Percentiles rank a stretch among this genome's conserved stretches.
Conservation (phyloP, 345 rosid genomes). For the Kernera saxatilis region DNA sequence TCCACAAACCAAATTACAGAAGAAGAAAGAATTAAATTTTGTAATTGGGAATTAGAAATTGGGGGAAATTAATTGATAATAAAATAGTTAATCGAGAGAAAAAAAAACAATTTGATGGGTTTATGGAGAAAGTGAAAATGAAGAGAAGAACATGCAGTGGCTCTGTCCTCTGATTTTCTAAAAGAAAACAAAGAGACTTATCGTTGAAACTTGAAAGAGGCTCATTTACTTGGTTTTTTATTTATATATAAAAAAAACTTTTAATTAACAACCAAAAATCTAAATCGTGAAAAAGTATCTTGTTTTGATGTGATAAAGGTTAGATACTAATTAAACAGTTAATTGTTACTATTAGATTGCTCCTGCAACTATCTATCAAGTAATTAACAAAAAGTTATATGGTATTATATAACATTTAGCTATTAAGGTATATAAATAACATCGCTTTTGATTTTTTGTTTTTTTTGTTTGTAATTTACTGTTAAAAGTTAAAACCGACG, state of each 20-base stretch:
- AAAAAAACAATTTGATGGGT: not conserved
- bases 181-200: constrained; percentile 20
- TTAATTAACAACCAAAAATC: not conserved
- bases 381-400: not conserved
- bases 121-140: constrained; percentile 5
- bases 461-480: not conserved
- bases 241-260: not conserved
- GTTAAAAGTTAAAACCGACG: not conserved
- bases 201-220: constrained; percentile 19
- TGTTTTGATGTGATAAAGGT: constrained; percentile 5
- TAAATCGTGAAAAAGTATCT: not conserved
- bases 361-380: not conserved
- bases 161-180: not conserved
- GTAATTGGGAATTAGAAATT: not conserved
- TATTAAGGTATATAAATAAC: not conserved
- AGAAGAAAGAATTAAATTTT: not conserved
- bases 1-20: not conserved
- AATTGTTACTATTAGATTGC: not conserved
- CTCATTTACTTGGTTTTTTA: constrained; percentile 2
- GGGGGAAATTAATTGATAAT: not conserved
- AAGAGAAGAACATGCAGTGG: constrained; percentile 32
- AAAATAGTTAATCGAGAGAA: not conserved
- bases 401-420: not conserved
- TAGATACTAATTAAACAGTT: not conserved
- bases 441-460: not conserved